Evolutionary conservation across 257 asterid genomes (phyloP).

Genomic region (Cruciata laevipes): DNA sequence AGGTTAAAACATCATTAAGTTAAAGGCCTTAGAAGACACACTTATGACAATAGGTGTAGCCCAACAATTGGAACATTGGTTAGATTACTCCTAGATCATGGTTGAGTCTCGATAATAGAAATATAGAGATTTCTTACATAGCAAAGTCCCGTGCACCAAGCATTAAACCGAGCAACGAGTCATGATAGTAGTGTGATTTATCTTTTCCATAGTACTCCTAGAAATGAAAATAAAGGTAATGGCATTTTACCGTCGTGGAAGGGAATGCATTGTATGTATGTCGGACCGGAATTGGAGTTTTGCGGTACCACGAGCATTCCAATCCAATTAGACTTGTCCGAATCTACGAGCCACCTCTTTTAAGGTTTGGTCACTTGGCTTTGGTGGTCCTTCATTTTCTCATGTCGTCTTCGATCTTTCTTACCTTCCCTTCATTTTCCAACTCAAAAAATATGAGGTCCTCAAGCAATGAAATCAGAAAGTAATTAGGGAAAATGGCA

Average conservation of each 20-base stretch:
- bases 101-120: no score
- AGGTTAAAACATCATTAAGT: no score
- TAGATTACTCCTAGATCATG: no score
- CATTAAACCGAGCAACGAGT: no score
- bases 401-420: background rate
- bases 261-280: background rate
- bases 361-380: background rate
- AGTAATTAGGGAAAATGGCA: background rate
- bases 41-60: no score
- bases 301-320: background rate
- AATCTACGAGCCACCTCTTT: background rate
- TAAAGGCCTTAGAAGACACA: no score
- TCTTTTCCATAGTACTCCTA: no score
- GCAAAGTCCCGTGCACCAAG: no score
- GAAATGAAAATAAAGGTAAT: no score
- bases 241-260: background rate
- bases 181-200: no score
- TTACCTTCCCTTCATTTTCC: background rate
- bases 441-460: background rate
- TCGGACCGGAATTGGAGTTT: background rate
- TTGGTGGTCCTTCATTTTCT: background rate
- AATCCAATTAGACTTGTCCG: background rate
- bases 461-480: background rate
- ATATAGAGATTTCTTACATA: no score
- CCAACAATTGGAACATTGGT: no score